Evolutionary conservation across 2,329 filamentous ascomycete species (phyloP).

Genomic region (Aaosphaeria arxii): DNA sequence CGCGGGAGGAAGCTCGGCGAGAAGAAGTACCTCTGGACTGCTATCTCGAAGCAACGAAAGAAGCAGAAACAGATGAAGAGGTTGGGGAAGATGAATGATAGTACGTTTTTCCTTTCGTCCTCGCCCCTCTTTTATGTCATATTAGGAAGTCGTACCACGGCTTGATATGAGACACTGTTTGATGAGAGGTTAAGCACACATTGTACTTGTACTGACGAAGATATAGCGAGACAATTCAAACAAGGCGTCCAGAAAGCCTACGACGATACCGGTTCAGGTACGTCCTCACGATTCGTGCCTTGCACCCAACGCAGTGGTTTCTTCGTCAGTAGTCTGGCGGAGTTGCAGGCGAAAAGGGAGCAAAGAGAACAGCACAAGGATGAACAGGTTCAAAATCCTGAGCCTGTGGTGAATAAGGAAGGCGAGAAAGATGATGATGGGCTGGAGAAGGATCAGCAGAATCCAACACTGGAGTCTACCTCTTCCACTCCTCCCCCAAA

Average conservation of each 20-base stretch:
- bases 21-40: slow-evolving; percentile 32
- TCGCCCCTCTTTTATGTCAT: not conserved
- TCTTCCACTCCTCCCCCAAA: not conserved
- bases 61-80: slow-evolving; percentile 27
- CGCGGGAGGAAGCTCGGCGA: slow-evolving; percentile 28
- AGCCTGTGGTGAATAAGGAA: slow-evolving; percentile 1
- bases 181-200: no score
- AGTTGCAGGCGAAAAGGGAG: slow-evolving; percentile 18
- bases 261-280: slow-evolving; percentile 37
- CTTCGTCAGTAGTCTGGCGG: slow-evolving; percentile 21
- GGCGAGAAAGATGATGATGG: no score
- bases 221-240: slow-evolving; percentile 24
- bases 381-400: slow-evolving; percentile 6
- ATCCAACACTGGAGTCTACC: not conserved
- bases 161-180: no score
- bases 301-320: slow-evolving; percentile 18
- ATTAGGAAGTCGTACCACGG: no score
- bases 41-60: slow-evolving; percentile 25
- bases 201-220: no score
- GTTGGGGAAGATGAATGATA: slow-evolving; percentile 20
- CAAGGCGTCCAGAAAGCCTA: slow-evolving; percentile 27
- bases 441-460: no score
- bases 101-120: slow-evolving; percentile 11
- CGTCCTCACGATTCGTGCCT: slow-evolving; percentile 12
- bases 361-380: slow-evolving; percentile 8